These are phyloP conservation scores for Sarocladium strictum DNA, from an alignment of 2,329 filamentous ascomycete genomes.

Conservation along the genomic window DNA sequence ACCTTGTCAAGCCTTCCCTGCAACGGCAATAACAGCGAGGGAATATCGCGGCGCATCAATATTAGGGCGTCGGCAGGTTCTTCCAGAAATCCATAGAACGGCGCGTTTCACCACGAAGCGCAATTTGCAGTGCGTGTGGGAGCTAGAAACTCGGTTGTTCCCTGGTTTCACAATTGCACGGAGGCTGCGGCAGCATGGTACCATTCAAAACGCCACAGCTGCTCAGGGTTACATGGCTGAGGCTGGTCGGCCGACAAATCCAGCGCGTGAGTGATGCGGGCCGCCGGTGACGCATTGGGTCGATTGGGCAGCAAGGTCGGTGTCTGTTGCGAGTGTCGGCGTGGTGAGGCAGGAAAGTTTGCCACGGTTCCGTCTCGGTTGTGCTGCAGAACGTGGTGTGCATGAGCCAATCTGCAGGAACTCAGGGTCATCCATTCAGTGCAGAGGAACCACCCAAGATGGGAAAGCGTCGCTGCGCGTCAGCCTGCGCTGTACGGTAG, in stretches of 20 bases:
- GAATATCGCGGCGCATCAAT: neutral
- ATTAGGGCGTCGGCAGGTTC: neutral
- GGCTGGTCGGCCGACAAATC: neutral
- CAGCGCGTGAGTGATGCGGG: conserved; percentile 2
- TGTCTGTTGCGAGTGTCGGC: neutral
- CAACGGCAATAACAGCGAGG: conserved; percentile 8
- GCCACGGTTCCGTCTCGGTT: neutral
- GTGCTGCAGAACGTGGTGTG: conserved; percentile 7
- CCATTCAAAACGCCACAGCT: neutral
- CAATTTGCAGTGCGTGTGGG: conserved; percentile 2
- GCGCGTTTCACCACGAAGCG: conserved; percentile 2
- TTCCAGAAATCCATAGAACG: neutral
- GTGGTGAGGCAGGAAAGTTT: neutral
- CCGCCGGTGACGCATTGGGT: neutral
- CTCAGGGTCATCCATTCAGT: neutral
- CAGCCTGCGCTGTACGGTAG: neutral
- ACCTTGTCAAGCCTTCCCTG: conserved; percentile 3
- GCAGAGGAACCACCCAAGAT: conserved; percentile 2
- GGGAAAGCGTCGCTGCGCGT: conserved; percentile 3
- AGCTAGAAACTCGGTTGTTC: neutral
- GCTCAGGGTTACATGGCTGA: neutral
- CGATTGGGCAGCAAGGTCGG: conserved; percentile 6
- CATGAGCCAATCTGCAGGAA: conserved; percentile 8
- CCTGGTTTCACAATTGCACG: neutral
- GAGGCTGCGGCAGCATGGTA: neutral